Conservation (phyloP, 129 eudicot species). For the Silybum marianum region DNA sequence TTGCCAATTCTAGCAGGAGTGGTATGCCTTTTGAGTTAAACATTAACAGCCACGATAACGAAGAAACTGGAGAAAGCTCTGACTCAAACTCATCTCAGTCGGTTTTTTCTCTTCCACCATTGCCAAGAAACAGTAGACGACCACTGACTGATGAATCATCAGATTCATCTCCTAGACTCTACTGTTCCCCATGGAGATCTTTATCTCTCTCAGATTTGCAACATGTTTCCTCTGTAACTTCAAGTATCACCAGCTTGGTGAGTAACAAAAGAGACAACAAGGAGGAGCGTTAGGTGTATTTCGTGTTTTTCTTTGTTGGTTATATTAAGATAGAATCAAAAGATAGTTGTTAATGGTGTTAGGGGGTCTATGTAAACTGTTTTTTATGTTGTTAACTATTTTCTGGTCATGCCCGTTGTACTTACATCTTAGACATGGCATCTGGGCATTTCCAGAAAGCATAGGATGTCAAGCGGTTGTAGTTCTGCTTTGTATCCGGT, state of each 20-base stretch:
- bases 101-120: slow-evolving; percentile 50
- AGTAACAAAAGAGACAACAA: slow-evolving; percentile 27
- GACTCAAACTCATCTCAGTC: slow-evolving; percentile 28
- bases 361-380: slow-evolving; percentile 11
- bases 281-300: slow-evolving; percentile 27
- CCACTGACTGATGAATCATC: slow-evolving; percentile 29
- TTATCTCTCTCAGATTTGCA: slow-evolving; percentile 81
- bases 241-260: slow-evolving; percentile 35
- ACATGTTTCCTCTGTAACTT: slow-evolving; percentile 41
- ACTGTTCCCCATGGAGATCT: slow-evolving; percentile 65
- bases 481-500: slow-evolving; percentile 28
- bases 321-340: slow-evolving; percentile 32
- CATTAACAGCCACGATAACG: slow-evolving; percentile 37
- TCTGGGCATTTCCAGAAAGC: slow-evolving; percentile 33
- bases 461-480: slow-evolving; percentile 30
- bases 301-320: slow-evolving; percentile 33
- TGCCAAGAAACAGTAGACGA: slow-evolving; percentile 53
- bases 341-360: slow-evolving; percentile 42
- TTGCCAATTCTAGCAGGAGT: slow-evolving; percentile 47
- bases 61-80: slow-evolving; percentile 32
- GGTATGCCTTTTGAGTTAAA: slow-evolving; percentile 37
- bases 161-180: slow-evolving; percentile 42
- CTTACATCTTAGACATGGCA: slow-evolving; percentile 13
- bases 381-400: slow-evolving; percentile 13
- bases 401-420: slow-evolving; percentile 33